A percentile compares a stretch with the other conserved stretches of the same genome.
Evolutionary conservation across 169 alveolate genomes (phyloP).

Genomic region (Perkinsus olseni): DNA sequence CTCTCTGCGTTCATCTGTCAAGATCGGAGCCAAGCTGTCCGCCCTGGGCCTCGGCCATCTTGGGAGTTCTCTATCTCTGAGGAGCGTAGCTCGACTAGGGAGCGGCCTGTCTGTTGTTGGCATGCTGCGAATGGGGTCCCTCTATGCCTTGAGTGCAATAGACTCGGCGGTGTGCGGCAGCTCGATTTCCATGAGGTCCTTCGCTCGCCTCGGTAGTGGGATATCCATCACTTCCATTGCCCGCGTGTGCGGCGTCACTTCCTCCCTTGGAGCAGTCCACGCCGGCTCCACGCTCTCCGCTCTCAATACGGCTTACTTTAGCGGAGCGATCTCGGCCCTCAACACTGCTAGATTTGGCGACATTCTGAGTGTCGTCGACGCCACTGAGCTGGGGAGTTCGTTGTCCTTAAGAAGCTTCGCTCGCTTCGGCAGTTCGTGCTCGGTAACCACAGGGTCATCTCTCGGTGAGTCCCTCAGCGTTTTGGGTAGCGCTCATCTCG

Average conservation of each 20-base stretch:
- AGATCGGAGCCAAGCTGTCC: not conserved
- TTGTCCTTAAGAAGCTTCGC: not conserved
- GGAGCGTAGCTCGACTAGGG: not conserved
- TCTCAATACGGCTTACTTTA: not conserved
- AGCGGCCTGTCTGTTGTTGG: not conserved
- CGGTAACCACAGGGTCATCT: not conserved
- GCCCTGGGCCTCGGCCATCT: not conserved
- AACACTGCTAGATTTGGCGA: not conserved
- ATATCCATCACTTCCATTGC: not conserved
- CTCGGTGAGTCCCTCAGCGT: not conserved
- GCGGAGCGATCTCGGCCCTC: not conserved
- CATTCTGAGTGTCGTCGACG: not conserved
- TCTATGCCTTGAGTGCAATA: not conserved
- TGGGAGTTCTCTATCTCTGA: not conserved
- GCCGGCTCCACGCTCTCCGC: not conserved
- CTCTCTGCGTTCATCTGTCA: not conserved
- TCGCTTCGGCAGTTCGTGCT: not conserved
- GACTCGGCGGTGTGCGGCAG: not conserved
- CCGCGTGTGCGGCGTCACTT: not conserved
- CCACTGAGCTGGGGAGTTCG: not conserved
- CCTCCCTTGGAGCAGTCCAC: not conserved
- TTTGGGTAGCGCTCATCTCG: not conserved
- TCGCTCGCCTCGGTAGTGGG: not conserved
- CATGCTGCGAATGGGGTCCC: not conserved
- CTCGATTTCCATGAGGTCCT: not conserved